A percentile compares a stretch with the other conserved stretches of the same genome.
Evolutionary conservation across 108 stramenopile species (phyloP).

Genomic region (Skeletonema costatum): DNA sequence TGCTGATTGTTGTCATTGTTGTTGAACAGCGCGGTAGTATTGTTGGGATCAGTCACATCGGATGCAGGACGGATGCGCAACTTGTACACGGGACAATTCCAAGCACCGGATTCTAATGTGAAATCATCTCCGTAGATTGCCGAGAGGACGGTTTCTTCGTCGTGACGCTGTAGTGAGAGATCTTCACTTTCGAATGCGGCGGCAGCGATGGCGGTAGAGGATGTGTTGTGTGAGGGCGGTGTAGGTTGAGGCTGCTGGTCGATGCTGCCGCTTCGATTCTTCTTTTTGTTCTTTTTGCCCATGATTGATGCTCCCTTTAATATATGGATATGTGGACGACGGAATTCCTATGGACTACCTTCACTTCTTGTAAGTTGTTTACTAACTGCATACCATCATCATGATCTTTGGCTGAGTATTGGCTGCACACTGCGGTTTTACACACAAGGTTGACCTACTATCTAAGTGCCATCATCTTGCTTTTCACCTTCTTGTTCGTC

Average conservation of each 20-base stretch:
- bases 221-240: no score
- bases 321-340: no score
- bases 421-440: no score
- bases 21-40: neutral
- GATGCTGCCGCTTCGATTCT: conserved; percentile 31
- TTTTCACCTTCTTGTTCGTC: no score
- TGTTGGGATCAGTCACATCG: conserved; percentile 4
- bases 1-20: neutral
- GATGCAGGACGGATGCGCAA: conserved; percentile 27
- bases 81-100: conserved; percentile 45
- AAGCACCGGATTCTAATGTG: conserved; percentile 44
- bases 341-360: no score
- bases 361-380: no score
- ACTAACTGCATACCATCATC: no score
- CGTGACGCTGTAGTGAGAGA: conserved; percentile 63
- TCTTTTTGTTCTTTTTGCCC: conserved; percentile 30
- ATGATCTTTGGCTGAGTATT: no score
- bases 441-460: no score
- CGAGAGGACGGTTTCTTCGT: conserved; percentile 76
- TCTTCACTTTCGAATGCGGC: conserved; percentile 47
- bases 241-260: neutral
- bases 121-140: conserved; percentile 84
- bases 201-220: neutral
- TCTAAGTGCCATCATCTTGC: no score
- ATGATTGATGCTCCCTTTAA: neutral